Evolutionary conservation across 1,284 basidiomycete genomes (phyloP).

Genomic region (Phlebopus sp.): DNA sequence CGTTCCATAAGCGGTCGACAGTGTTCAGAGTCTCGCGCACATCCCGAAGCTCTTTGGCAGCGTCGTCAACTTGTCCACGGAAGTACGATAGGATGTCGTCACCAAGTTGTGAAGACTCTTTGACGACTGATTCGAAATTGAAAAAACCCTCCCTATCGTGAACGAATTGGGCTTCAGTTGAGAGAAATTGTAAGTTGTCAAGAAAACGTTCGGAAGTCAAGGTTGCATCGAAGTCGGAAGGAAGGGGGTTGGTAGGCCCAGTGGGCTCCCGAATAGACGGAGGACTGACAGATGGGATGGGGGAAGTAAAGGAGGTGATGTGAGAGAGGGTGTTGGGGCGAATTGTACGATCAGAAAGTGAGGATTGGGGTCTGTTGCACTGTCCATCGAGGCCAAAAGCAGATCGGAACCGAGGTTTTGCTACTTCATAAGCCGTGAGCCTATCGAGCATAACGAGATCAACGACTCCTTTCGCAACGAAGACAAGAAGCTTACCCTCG

Average conservation of each 20-base stretch:
- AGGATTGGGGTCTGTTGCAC: conserved; percentile 46
- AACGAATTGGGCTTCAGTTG: conserved; percentile 37
- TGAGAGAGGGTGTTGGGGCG: conserved; percentile 48
- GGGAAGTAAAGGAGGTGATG: conserved; percentile 41
- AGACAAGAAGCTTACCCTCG: conserved; percentile 51
- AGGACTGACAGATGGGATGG: conserved; percentile 20
- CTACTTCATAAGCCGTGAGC: conserved; percentile 65
- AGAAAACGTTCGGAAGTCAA: conserved; percentile 49
- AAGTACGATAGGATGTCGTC: conserved; percentile 46
- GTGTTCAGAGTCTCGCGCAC: conserved; percentile 43
- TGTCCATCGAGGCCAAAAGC: conserved; percentile 55
- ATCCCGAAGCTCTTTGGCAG: conserved; percentile 45
- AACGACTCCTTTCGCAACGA: conserved; percentile 1
- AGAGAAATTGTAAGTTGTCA: conserved; percentile 49
- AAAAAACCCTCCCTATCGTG: conserved; percentile 37
- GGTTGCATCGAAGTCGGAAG: conserved; percentile 42
- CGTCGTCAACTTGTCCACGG: conserved; percentile 50
- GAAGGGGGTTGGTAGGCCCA: conserved; percentile 22
- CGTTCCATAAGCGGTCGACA: conserved; percentile 38
- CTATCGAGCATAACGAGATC: conserved; percentile 33
- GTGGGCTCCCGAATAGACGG: conserved; percentile 17
- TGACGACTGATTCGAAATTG: conserved; percentile 44
- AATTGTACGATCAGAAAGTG: conserved; percentile 55
- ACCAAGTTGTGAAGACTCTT: conserved; percentile 45
- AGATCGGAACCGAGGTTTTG: conserved; percentile 56